Evolutionary conservation across 306 rosid genomes (phyloP), one percentile per base, ranked within the genome.

Genomic region (Dalbergia cochinchinensis): DNA sequence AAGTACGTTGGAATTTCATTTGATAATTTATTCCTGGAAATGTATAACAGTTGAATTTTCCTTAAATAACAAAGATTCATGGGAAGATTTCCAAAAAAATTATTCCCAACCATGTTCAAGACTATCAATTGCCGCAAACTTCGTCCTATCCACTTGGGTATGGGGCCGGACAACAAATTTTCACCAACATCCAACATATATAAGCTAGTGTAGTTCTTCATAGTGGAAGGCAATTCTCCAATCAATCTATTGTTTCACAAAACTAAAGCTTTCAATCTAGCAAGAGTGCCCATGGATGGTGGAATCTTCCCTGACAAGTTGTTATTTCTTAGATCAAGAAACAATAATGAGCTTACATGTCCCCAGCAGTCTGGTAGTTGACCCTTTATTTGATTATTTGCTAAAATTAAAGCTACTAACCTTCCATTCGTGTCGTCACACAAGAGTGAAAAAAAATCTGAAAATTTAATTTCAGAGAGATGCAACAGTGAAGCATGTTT

Each of bases 71-170:
- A 66, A 1, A 81, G 70, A 5, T 57, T 11, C 11, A 15, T 1
- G 4, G 76, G 70, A 8, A 74, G 1, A 18, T 4, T 66, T 12
- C 70, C 75, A 14, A 4, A 5, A 0, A 81, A 65, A 4, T 2
- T 2, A 73, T 81, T 81, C 4, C 0, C 6, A 13, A 20, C 26
- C 57, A 74, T 11, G 47, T 55, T 81, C 59, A 74, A 7, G 19
- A 69, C 5, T 37, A 1, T n/a, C 12, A 82, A 7, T 22, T 39
- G 13, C 0, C 20, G 13, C 0, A 81, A 2, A 44, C 16, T 57
- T 47, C 35, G 77, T 9, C 81, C 85, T 0, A 82, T 61, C 77
- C 85, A 82, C 31, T 26, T 22, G 81, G 81, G 81, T 19, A 82
- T 60, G 11, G 51, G 13, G 0, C 77, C 77, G 0, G 33, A 59